Conservation (phyloP, 164 flowering plant genomes). For the Macadamia tetraphylla region DNA sequence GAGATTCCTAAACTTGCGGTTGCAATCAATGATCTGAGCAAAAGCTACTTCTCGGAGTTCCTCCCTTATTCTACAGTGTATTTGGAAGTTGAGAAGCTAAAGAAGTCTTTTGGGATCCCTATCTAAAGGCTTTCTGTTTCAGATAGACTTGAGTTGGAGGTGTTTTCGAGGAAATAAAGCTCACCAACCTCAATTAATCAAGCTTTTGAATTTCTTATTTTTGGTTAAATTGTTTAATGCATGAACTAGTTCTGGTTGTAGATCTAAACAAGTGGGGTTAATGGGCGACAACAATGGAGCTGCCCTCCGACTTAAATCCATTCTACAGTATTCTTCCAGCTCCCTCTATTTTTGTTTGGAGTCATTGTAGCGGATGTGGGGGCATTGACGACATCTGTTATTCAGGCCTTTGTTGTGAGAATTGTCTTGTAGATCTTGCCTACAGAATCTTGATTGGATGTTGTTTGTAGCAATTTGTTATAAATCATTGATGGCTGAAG, state of each 20-base stretch:
- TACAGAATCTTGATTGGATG: no score
- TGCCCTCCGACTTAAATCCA: not conserved
- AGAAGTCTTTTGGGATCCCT: slow-evolving; percentile 58
- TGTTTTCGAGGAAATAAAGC: not conserved
- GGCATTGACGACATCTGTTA: no score
- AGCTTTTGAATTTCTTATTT: not conserved
- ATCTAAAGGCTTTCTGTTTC: slow-evolving; percentile 31
- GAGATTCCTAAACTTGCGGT: slow-evolving; percentile 73
- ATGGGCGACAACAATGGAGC: not conserved
- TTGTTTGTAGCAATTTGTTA: no score
- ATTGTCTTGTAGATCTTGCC: no score
- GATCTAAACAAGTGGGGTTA: not conserved
- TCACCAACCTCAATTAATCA: not conserved
- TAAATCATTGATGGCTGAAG: no score
- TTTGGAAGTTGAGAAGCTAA: slow-evolving; percentile 76
- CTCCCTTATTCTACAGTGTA: slow-evolving; percentile 71
- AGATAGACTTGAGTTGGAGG: not conserved
- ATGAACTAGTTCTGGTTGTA: slow-evolving; percentile 3
- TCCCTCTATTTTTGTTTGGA: no score
- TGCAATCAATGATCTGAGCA: slow-evolving; percentile 68
- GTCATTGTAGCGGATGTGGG: no score
- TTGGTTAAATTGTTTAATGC: not conserved
- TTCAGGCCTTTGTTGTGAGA: no score
- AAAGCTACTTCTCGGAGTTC: slow-evolving; percentile 50
- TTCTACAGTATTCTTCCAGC: no score